Conservation (phyloP, 306 rosid species). For the Ochetophila trinervis region DNA sequence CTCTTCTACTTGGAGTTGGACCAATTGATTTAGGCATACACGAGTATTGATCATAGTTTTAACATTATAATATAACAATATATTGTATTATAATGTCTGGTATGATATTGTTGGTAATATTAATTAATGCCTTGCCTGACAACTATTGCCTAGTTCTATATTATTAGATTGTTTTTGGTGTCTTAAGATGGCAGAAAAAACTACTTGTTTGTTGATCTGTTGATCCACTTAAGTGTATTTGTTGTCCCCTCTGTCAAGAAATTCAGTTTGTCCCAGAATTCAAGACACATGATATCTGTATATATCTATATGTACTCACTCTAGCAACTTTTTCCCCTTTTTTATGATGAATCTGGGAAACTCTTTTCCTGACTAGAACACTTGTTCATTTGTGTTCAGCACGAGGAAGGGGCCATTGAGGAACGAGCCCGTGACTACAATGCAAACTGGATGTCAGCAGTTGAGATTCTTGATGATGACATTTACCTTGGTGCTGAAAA, state of each 20-base stretch:
- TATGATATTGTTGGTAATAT: neutral
- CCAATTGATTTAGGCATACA: neutral
- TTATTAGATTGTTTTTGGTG: neutral
- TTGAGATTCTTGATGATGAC: constrained; percentile 95
- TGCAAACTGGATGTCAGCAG: constrained; percentile 97
- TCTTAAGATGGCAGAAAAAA: neutral
- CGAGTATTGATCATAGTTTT: neutral
- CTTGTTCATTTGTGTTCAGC: constrained; percentile 41
- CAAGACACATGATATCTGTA: too few species aligned
- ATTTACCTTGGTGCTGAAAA: constrained; percentile 91
- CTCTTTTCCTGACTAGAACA: neutral
- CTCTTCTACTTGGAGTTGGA: neutral
- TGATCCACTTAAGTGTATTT: neutral
- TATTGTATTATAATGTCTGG: too few species aligned
- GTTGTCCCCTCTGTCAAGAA: neutral
- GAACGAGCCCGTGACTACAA: constrained; percentile 96
- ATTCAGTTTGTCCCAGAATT: neutral
- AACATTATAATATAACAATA: too few species aligned
- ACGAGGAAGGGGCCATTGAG: constrained; percentile 98
- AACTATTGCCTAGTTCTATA: neutral
- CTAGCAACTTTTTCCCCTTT: too few species aligned
- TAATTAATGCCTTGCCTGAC: neutral
- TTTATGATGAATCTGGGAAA: too few species aligned
- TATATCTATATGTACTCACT: too few species aligned
- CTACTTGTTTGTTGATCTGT: neutral